Base-by-base conservation (phyloP, 352 stramenopile species). In the Globisporangium acanthophoron region DNA sequence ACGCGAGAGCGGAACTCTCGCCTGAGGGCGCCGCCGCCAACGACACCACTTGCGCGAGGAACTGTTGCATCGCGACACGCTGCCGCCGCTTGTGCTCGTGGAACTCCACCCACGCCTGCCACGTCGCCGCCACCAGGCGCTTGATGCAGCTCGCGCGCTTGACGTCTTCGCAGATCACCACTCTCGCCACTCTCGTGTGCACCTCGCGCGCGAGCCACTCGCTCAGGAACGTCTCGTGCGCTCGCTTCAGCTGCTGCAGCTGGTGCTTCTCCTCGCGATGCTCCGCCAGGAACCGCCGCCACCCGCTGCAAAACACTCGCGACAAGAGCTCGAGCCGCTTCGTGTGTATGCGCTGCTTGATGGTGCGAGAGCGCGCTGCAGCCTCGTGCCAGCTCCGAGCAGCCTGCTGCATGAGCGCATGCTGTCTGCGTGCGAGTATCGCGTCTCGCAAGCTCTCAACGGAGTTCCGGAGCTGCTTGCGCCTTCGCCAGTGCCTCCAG, bases 161-260 rank as follows among this genome's bases (percentile, higher is more conserved):
- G 49, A 76, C 58, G 8, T 58, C 43, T 56, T 81, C 70, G 50
- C 54, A 68, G n/a, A 46, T 49, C n/a, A 50, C 40, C n/a, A 78
- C 56, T 2, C 37, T 33, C 5, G 29, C 47, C 57, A 76, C 69
- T 2, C 70, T 61, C 0, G 57, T 37, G 1, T 67, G 56, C 4
- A 73, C 11, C 27, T 70, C 52, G 9, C 41, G 49, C 1, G 50
- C 49, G 16, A 78, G 58, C 67, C 70, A 75, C 20, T 66, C 59
- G 7, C 56, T 65, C n/a, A 75, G 48, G 15, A 63, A 78, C 0
- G 55, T 15, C 5, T 59, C n/a, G 49, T 78, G 72, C 0, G 69
- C 35, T 5, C 45, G 43, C 24, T 47, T 11, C 3, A 81, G 65
- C 20, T 61, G 58, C 5, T 46, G 50, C 7, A 40, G 18, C 53